Conservation (phyloP, 169 alveolate species). For the Toxoplasma gondii region DNA sequence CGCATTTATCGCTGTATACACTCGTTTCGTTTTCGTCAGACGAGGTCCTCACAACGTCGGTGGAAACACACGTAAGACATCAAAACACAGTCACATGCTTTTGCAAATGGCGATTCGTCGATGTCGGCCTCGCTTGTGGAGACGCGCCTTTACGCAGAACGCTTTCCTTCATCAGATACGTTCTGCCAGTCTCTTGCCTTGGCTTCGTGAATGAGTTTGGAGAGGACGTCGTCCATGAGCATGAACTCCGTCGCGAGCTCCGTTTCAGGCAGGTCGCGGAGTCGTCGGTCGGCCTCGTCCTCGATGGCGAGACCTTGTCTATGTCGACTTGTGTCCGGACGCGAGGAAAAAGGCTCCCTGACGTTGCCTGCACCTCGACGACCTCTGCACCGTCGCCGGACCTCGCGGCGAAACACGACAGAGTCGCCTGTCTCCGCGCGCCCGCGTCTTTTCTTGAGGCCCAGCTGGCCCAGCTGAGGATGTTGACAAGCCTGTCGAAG, state of each 20-base stretch:
- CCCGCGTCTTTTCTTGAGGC: constrained; percentile 36
- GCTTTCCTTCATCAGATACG: not conserved
- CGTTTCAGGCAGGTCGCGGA: not conserved
- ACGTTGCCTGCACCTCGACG: not conserved
- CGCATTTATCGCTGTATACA: no score
- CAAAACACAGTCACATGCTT: no score
- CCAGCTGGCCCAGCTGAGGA: constrained; percentile 76
- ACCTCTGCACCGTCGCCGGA: not conserved
- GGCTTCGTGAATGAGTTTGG: constrained; percentile 51
- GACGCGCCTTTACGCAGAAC: no score
- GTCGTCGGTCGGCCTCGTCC: not conserved
- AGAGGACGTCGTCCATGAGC: constrained; percentile 63
- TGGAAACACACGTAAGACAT: no score
- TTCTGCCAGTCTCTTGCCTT: constrained; percentile 43
- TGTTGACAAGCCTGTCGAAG: constrained; percentile 76
- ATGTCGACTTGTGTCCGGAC: no score
- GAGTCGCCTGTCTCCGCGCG: not conserved
- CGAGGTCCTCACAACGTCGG: no score
- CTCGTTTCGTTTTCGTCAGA: no score
- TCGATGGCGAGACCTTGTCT: constrained; percentile 5
- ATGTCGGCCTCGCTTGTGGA: no score
- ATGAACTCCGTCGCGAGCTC: constrained; percentile 20
- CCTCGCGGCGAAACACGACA: no score
- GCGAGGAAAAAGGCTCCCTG: not conserved
- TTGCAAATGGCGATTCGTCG: no score